Conservation (phyloP, 768 basidiomycete genomes). For the Daedaleopsis sinensis region DNA sequence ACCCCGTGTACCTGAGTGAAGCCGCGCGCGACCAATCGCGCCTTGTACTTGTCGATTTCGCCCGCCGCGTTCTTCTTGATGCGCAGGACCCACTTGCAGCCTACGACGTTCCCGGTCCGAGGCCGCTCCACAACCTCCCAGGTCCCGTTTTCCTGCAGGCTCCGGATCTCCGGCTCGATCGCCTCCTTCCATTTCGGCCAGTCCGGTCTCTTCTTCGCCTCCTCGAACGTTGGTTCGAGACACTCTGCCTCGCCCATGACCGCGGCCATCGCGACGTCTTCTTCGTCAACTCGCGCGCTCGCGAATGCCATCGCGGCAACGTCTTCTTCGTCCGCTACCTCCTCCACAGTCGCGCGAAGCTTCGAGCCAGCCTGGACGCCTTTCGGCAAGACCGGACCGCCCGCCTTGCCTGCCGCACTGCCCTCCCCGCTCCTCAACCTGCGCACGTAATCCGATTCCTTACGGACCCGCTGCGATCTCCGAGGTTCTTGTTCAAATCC, state of each 20-base stretch:
- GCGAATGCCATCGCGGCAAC: neutral
- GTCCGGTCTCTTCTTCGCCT: slow-evolving; percentile 18
- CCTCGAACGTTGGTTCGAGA: slow-evolving; percentile 8
- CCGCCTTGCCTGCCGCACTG: neutral
- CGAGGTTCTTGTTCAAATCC: too few species aligned
- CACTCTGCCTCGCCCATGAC: neutral
- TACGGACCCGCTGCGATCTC: slow-evolving; percentile 2
- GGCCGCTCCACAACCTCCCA: slow-evolving; percentile 17
- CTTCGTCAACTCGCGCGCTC: neutral
- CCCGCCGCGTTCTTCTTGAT: slow-evolving; percentile 35
- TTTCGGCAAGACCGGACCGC: slow-evolving; percentile 1
- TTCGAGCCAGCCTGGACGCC: slow-evolving; percentile 8
- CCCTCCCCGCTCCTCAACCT: too few species aligned
- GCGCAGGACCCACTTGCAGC: slow-evolving; percentile 36
- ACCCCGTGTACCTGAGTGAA: slow-evolving; percentile 37
- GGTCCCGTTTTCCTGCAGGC: too few species aligned
- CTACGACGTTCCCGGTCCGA: neutral
- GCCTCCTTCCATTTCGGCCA: slow-evolving; percentile 21
- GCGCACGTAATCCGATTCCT: slow-evolving; percentile 6
- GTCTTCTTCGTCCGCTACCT: neutral
- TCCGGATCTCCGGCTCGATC: slow-evolving; percentile 14
- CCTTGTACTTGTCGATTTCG: slow-evolving; percentile 29
- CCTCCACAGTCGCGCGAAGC: slow-evolving; percentile 5
- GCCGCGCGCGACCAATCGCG: slow-evolving; percentile 39
- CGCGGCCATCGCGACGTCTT: neutral